Evolutionary conservation across 2,329 filamentous ascomycete genomes (phyloP).

Genomic region (Knoxdaviesia capensis): DNA sequence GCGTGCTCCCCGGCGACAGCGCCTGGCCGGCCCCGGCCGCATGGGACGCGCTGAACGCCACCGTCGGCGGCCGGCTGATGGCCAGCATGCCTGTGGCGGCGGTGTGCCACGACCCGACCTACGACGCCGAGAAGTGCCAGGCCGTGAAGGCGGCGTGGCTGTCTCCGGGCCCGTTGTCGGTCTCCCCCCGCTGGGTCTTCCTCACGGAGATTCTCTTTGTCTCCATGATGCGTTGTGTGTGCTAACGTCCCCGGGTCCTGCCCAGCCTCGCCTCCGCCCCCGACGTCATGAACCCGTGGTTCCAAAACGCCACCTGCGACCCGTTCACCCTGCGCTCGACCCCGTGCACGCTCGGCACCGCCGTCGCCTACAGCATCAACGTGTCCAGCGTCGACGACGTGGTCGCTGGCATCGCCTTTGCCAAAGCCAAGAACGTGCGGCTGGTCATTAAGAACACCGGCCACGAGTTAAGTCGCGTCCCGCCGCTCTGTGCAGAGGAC

Average conservation of each 20-base stretch:
- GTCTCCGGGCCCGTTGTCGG: too few relatives aligned
- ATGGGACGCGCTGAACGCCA: slow-evolving; percentile 30
- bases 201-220: slow-evolving; percentile 16
- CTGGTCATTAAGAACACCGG: slow-evolving; percentile 16
- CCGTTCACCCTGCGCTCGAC: slow-evolving; percentile 16
- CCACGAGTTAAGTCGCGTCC: slow-evolving; percentile 10
- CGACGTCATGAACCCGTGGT: slow-evolving; percentile 18
- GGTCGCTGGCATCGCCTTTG: slow-evolving; percentile 15
- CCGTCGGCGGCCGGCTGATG: slow-evolving; percentile 28
- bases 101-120: slow-evolving; percentile 27
- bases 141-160: slow-evolving; percentile 15
- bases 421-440: slow-evolving; percentile 15
- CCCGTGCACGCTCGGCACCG: slow-evolving; percentile 22
- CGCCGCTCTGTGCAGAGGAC: background rate
- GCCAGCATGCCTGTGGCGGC: slow-evolving; percentile 29
- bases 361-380: slow-evolving; percentile 18
- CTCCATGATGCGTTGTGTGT: too few relatives aligned
- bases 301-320: slow-evolving; percentile 16
- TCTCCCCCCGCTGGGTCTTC: too few relatives aligned
- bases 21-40: slow-evolving; percentile 26
- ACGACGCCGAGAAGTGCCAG: slow-evolving; percentile 21
- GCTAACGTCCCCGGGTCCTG: too few relatives aligned
- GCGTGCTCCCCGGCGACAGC: slow-evolving; percentile 27
- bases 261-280: slow-evolving; percentile 15
- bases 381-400: slow-evolving; percentile 13